Evolutionary conservation across 306 rosid species (phyloP), one percentile per base, ranked within the genome.

Genomic region (Quercus cerris): DNA sequence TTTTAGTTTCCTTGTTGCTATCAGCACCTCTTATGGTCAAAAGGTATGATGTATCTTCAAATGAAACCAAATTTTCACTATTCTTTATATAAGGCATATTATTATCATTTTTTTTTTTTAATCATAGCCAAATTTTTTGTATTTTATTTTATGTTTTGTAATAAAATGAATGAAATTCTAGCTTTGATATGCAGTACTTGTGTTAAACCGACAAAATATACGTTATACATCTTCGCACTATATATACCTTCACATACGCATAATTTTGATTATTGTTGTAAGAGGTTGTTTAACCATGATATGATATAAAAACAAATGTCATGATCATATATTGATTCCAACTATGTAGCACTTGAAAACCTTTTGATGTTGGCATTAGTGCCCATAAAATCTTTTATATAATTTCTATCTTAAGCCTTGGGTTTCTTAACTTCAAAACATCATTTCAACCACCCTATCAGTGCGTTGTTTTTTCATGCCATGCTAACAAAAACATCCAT

Each of bases 341-440:
- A 62, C 38, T 22, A 62, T 12, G 13, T 25, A 5, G 69, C 6
- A 62, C 69, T 22, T 18, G 71, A 18, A 55, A 61, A 79, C 59
- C 11, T 56, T 25, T 46, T 71, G 72, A 71, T 52, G 27, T 49
- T 14, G 30, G 30, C 55, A 7, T 4, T 38, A 46, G 31, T 56
- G 76, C 73, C 25, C 58, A 64, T 51, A 13, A 58, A 56, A 66
- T 77, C 56, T 68, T 58, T 7, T 41, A 41, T 41, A 72, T 78
- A 27, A 59, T 79, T 74, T 27, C 28, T 56, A 49, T 22, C 75
- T 63, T 31, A 61, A 77, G 77, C 80, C 61, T 82, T 28, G 80
- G 72, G 68, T 86, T 86, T 73, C 89, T 82, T 82, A 80, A 77
- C 82, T 82, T 86, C 74, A 69, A 86, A 86, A 78, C 86, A 82